phyloP scores from a whole-genome alignment of 306 rosid species.

The Glycyrrhiza uralensis region DNA sequence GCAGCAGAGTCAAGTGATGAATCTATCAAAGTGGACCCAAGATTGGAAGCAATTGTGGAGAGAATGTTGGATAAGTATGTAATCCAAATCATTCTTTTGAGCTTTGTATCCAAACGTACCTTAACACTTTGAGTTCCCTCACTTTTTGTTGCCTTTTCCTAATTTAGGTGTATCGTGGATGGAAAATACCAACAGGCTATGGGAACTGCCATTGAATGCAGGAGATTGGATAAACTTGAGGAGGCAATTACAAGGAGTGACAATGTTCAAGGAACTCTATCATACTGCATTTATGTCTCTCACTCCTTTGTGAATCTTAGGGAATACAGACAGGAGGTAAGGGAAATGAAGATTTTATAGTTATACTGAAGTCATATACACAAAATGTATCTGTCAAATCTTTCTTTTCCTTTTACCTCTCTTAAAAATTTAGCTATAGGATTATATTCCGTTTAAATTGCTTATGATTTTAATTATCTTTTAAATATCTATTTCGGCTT shows the following conservation, averaged over 20 bases:
- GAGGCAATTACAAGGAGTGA: slow-evolving; percentile 98
- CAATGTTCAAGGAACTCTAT: slow-evolving; percentile 81
- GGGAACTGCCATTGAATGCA: slow-evolving; percentile 97
- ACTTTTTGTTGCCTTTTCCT: slow-evolving; percentile 9
- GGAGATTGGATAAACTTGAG: slow-evolving; percentile 96
- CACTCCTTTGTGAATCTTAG: slow-evolving; percentile 90
- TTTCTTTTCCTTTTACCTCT: background rate
- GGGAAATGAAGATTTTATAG: background rate
- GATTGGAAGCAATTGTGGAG: slow-evolving; percentile 96
- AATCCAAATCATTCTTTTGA: background rate
- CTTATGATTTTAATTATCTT: slow-evolving; percentile 4
- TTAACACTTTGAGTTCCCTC: background rate
- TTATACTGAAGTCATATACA: slow-evolving; percentile 6
- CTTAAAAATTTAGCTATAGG: background rate
- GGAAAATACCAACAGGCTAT: slow-evolving; percentile 97
- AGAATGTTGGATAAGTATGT: slow-evolving; percentile 94
- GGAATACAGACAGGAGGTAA: slow-evolving; percentile 93
- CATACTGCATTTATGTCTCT: slow-evolving; percentile 86
- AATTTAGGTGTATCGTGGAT: slow-evolving; percentile 77
- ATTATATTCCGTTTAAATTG: background rate
- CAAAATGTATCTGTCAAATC: background rate
- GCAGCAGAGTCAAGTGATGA: slow-evolving; percentile 70
- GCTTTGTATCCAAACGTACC: background rate
- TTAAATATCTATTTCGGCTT: background rate
- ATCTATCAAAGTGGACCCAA: slow-evolving; percentile 63